Evolutionary conservation across 805 yeast species (phyloP), one percentile per base, ranked within the genome.

Genomic region (Grigorovia yakushimaensis): DNA sequence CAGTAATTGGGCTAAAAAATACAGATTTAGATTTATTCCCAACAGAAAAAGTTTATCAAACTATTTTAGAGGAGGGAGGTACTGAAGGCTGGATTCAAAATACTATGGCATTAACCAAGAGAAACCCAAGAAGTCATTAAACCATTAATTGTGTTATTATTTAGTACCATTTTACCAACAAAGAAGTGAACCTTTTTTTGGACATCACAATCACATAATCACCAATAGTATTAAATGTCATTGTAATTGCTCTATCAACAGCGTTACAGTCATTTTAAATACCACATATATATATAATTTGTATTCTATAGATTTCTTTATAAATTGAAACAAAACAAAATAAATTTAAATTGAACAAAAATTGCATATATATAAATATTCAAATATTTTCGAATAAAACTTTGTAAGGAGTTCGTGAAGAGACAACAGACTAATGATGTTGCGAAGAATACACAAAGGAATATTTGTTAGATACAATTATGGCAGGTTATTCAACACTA

Each of bases 21-120:
- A 63, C 62, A 2, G 48, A 56, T 10, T 54, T 64, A 10, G 42
- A 49, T 3, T 39, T 47, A 2, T 60, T 56, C 51, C 66, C 64
- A 27, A 59, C 65, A 2, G 61, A 58, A 65, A 55, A 70, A 65
- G 49, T 83, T 1, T 73, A 76, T 53, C 86, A 84, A 44, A 72
- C 86, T 1, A 59, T 91, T 18, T 74, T 77, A 5, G 69, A 77
- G 56, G 94, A 87, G 60, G 96, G 96, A 10, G 96, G 96, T 13
- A 89, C 93, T 1, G 87, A 82, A 49, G 86, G 89, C 1, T 89
- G 96, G 95, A 83, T 87, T 4, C 89, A 83, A 55, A 81, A 83
- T 55, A 76, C 88, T 2, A 77, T 86, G 79, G 73, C 78, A 0
- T 68, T 88, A 58, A 78, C 81, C 75, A 77, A 78, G 53, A 76